These are phyloP conservation scores for Hyaloperonospora arabidopsidis DNA, from an alignment of 352 stramenopile genomes.

Conservation along the genomic window DNA sequence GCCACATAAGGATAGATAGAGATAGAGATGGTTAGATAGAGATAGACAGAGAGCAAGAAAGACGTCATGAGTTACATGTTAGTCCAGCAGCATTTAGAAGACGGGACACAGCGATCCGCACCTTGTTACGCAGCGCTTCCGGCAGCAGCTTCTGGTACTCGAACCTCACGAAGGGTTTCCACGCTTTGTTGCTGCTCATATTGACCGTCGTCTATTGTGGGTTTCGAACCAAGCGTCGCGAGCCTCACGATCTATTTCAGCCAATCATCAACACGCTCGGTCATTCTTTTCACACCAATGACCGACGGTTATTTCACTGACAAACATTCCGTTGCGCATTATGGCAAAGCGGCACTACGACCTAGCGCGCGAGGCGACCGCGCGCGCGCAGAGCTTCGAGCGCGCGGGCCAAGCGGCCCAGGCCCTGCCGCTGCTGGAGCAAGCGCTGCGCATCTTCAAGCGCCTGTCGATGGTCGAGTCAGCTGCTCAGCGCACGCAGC, in stretches of 20 bases:
- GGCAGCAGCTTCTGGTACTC: conserved; percentile 67
- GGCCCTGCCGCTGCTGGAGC: conserved; percentile 39
- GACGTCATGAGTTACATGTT: too few species aligned
- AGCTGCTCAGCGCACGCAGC: conserved; percentile 49
- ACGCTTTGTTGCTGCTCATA: conserved; percentile 63
- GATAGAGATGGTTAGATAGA: neutral
- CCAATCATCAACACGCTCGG: conserved; percentile 5
- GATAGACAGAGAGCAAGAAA: too few species aligned
- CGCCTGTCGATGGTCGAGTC: conserved; percentile 71
- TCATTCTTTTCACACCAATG: conserved; percentile 4
- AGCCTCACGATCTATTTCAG: conserved; percentile 12
- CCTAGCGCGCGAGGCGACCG: conserved; percentile 48
- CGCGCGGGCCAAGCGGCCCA: conserved; percentile 18
- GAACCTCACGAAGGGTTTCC: conserved; percentile 80
- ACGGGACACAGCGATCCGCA: conserved; percentile 10
- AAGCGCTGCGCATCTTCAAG: conserved; percentile 53
- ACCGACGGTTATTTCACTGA: neutral
- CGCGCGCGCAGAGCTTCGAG: conserved; percentile 39
- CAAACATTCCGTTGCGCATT: neutral
- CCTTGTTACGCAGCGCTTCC: conserved; percentile 57
- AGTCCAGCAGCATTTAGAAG: too few species aligned
- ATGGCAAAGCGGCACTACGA: conserved; percentile 61
- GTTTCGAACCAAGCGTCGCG: conserved; percentile 5
- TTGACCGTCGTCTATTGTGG: conserved; percentile 1
- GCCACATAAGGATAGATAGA: too few species aligned